These are phyloP conservation scores for Schwanniomyces yamadae DNA, from an alignment of 805 yeast genomes.

Conservation along the genomic window DNA sequence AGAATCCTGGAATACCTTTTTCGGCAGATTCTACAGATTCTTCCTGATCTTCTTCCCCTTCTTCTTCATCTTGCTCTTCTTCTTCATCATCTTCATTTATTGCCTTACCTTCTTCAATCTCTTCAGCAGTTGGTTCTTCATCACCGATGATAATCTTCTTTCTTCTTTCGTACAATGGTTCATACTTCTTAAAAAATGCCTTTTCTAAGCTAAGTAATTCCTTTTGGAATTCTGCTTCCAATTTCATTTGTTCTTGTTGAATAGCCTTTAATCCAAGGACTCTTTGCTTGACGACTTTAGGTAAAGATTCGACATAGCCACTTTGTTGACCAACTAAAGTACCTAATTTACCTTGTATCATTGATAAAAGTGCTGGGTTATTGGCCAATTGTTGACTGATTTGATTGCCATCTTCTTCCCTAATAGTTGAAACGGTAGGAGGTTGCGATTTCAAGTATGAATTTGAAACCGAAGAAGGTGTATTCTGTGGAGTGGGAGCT, in stretches of 20 bases:
- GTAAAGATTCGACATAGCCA: constrained; percentile 79
- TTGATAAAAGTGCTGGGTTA: constrained; percentile 78
- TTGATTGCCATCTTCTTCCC: constrained; percentile 56
- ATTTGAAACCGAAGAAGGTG: constrained; percentile 84
- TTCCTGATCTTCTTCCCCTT: constrained; percentile 45
- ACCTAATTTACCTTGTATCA: constrained; percentile 88
- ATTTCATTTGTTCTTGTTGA: constrained; percentile 73
- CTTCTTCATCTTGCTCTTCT: constrained; percentile 39
- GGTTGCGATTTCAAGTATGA: constrained; percentile 67
- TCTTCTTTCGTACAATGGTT: constrained; percentile 75
- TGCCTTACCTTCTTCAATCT: constrained; percentile 74
- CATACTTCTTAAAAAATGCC: constrained; percentile 68
- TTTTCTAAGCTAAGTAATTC: constrained; percentile 86
- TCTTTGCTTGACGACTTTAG: constrained; percentile 69
- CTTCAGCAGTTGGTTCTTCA: constrained; percentile 74
- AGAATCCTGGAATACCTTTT: constrained; percentile 88
- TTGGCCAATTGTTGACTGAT: constrained; percentile 55
- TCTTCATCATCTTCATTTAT: constrained; percentile 58
- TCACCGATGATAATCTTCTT: constrained; percentile 69
- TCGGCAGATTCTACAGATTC: constrained; percentile 37
- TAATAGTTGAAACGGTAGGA: constrained; percentile 61
- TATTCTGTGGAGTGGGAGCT: constrained; percentile 98
- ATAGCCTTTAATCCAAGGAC: constrained; percentile 79
- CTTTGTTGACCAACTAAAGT: constrained; percentile 80
- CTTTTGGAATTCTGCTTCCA: constrained; percentile 89